Conservation (phyloP, 257 asterid species). For the Solanum virginianum region DNA sequence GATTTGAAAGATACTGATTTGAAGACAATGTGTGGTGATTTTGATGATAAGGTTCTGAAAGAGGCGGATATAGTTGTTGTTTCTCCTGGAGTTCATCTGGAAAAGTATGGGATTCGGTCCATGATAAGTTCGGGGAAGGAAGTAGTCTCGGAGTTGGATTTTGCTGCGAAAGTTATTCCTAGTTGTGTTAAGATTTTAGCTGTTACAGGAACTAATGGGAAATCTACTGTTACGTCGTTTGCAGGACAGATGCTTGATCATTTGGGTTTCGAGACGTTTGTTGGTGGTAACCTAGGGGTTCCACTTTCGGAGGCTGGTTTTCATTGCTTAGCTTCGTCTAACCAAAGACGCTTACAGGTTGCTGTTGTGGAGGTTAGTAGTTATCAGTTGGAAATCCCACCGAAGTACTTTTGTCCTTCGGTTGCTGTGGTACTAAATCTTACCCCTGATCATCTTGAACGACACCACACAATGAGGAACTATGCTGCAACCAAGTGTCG, state of each 20-base stretch:
- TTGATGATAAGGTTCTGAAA: constrained; percentile 9
- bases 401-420: constrained; percentile 22
- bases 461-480: constrained; percentile 25
- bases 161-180: constrained; percentile 28
- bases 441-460: constrained; percentile 38
- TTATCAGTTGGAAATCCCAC: constrained; percentile 33
- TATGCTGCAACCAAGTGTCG: constrained; percentile 23
- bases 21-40: constrained; percentile 13
- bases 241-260: constrained; percentile 25
- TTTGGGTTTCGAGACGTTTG: constrained; percentile 15
- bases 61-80: constrained; percentile 18
- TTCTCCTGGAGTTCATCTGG: constrained; percentile 25
- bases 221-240: constrained; percentile 27
- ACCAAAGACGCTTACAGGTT: constrained; percentile 16
- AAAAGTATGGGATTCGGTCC: constrained; percentile 14
- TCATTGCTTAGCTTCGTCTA: constrained; percentile 14
- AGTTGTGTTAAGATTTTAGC: constrained; percentile 17
- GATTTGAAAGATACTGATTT: constrained; percentile 7
- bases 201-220: constrained; percentile 37
- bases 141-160: constrained; percentile 27
- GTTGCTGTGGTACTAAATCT: constrained; percentile 27
- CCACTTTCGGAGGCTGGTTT: constrained; percentile 32
- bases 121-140: constrained; percentile 24
- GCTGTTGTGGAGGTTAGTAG: constrained; percentile 36
- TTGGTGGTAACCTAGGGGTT: constrained; percentile 30